Conservation (phyloP, 805 yeast genomes). For the Debaryomyces castellii region DNA sequence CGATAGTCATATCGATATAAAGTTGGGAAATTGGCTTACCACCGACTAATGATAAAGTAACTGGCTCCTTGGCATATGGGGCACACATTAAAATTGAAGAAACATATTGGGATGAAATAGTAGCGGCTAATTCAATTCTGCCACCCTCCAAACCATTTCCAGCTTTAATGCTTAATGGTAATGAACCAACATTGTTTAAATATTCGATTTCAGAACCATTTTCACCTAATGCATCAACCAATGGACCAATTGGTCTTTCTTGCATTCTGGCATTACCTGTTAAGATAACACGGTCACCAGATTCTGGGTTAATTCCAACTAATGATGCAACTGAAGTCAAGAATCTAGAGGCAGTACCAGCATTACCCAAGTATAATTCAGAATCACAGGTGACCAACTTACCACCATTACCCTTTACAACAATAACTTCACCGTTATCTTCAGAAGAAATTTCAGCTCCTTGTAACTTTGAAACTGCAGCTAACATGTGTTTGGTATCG, state of each 20-base stretch:
- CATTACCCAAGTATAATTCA: conserved; percentile 88
- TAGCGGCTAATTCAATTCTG: conserved; percentile 88
- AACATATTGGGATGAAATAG: conserved; percentile 95
- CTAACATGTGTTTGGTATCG: conserved; percentile 92
- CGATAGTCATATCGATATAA: conserved; percentile 95
- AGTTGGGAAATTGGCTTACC: conserved; percentile 96
- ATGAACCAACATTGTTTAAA: conserved; percentile 71
- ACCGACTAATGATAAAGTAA: conserved; percentile 84
- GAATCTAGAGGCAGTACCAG: conserved; percentile 97
- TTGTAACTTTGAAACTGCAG: conserved; percentile 73
- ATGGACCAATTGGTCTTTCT: conserved; percentile 94
- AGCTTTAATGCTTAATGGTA: conserved; percentile 74
- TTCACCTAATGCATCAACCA: conserved; percentile 82
- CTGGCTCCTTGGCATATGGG: conserved; percentile 88
- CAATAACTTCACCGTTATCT: conserved; percentile 86
- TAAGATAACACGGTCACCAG: conserved; percentile 51
- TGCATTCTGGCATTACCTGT: conserved; percentile 98
- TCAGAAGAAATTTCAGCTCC: conserved; percentile 84
- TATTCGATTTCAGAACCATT: conserved; percentile 80
- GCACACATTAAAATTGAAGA: conserved; percentile 97
- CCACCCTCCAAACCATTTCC: conserved; percentile 84
- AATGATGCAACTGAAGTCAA: conserved; percentile 90
- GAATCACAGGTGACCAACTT: conserved; percentile 59
- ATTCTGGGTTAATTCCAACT: conserved; percentile 46
- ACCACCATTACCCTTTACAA: conserved; percentile 86